Evolutionary conservation across 2,329 filamentous ascomycete species (phyloP), one percentile per base, ranked within the genome.

Genomic region (Fusarium pseudoanthophilum): DNA sequence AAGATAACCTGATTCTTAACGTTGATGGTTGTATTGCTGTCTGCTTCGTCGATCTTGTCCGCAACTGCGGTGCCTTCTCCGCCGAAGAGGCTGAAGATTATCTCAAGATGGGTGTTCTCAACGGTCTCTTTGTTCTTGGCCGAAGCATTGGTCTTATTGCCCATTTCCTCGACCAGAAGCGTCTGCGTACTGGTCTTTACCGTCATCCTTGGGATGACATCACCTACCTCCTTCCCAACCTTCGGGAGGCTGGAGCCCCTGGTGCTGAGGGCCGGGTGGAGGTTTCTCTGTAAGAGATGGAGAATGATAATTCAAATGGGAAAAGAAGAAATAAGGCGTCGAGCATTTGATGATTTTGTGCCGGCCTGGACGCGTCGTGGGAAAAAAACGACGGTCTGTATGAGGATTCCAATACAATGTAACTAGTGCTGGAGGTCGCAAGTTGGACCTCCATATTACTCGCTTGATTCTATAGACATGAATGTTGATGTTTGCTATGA

Each of bases 1-100:
- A 99, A 91, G 96, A 99, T 88, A 99, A 98, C 90, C 91, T 99
- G 78, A 99, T 99, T 80, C 92, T 99, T 81, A 99, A 99, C 89
- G 96, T 99, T 68, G 96, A 98, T 82, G 96, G 96, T 80, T 97
- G 94, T 84, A 93, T 99, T 81, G 96, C 96, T 77, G 96, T 99
- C 83, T 98, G 95, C 92, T 99, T 99, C 82, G 95, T 99, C 76
- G 96, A 99, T 82, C 89, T 99, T 74, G 89, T 99, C 86, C 94
- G 96, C 85, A 97, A 97, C 91, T 97, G 95, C 83, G 96, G 96
- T 84, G 95, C 96, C 63, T 99, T 99, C 90, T 95, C 92, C 77
- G 84, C 91, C 55, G 96, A 99, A 85, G 96, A 99, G 88, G 95
- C 95, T 59, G 96, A 99, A 87, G 96, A 99, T 85, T 99, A 99